Evolutionary conservation across 176 grass and related monocot species (phyloP).

Genomic region (Aegilops speltoides): DNA sequence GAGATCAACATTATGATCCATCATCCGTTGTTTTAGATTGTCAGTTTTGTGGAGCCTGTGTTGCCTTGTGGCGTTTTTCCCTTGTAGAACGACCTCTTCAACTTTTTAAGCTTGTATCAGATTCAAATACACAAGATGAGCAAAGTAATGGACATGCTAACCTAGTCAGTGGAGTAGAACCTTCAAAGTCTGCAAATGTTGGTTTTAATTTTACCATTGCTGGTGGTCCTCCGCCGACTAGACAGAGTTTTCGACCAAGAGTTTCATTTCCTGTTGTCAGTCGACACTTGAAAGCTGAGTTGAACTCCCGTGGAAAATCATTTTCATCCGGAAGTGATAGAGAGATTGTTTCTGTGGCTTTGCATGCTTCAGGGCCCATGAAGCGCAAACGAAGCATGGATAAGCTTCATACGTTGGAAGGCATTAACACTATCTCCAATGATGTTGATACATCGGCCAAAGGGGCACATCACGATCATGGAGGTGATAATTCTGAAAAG

Average conservation of each 20-base stretch:
- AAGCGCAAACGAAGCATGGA: conserved; percentile 82
- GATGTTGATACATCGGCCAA: conserved; percentile 13
- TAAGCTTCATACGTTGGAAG: conserved; percentile 32
- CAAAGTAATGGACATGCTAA: conserved; percentile 34
- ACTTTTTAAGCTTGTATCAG: conserved; percentile 68
- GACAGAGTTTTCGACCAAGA: conserved; percentile 76
- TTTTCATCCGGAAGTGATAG: conserved; percentile 39
- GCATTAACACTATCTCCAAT: background rate
- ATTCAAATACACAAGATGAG: conserved; percentile 57
- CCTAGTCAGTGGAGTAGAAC: conserved; percentile 36
- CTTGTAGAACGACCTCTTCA: conserved; percentile 69
- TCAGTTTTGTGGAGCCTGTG: conserved; percentile 90
- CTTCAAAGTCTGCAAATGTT: conserved; percentile 44
- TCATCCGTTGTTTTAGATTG: conserved; percentile 88
- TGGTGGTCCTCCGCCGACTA: conserved; percentile 82
- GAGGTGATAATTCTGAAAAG: conserved; percentile 33
- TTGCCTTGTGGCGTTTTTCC: conserved; percentile 80
- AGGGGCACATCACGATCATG: conserved; percentile 22
- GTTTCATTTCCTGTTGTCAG: conserved; percentile 90
- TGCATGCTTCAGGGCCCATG: conserved; percentile 33
- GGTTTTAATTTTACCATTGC: conserved; percentile 89
- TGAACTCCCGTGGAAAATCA: conserved; percentile 30
- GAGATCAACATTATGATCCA: conserved; percentile 60
- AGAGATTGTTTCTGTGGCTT: conserved; percentile 38
- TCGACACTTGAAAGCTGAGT: conserved; percentile 71